Base-by-base conservation (phyloP, 2,329 filamentous ascomycete species). In the Arthroderma uncinatum region DNA sequence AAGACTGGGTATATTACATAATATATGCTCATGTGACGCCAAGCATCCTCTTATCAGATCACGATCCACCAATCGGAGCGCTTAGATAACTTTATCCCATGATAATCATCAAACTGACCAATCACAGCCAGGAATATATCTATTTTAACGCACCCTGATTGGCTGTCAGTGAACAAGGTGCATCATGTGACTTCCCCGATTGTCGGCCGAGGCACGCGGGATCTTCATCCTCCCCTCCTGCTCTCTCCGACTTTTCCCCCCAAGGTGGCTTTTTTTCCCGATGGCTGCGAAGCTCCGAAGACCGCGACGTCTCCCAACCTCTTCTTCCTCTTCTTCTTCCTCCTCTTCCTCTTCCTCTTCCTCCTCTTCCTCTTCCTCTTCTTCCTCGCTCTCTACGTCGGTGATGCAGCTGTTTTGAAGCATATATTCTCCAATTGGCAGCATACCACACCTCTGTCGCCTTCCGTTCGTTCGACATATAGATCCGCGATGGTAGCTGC, bases 401-500 rank as follows among this genome's bases (percentile, higher is more conserved):
- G 34, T 23, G 30, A 23, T 40, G 25, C 16, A 25, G 53, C 37
- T 16, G 21, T 14, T 16, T n/a, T 30, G 19, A 40, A 36, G 21
- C 12, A 25, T n/a, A 12, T 37, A 23, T 40, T 28, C 10, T 28
- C 9, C 53, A 30, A 44, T 44, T 55, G 23, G n/a, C 34, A 34
- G 19, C 21, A 42, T 42, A 9, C 10, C 8, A 42, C 37, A n/a
- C 14, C 37, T 21, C 30, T 2, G 19, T 40, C 53, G 19, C 19
- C 33, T 25, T 14, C 25, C 34, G 23, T 25, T 33, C 5, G 3
- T 53, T 37, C 33, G 23, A 9, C 50, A 21, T 37, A 9, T 21
- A 9, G 10, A 25, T 40, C n/a, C 53, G 42, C 28, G 16, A 63
- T 63, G 61, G 58, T 59, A 23, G 60, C 58, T 28, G 44, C 44